phyloP scores from a whole-genome alignment of 1,284 basidiomycete species.

The Cutaneotrichosporon dermatis region DNA sequence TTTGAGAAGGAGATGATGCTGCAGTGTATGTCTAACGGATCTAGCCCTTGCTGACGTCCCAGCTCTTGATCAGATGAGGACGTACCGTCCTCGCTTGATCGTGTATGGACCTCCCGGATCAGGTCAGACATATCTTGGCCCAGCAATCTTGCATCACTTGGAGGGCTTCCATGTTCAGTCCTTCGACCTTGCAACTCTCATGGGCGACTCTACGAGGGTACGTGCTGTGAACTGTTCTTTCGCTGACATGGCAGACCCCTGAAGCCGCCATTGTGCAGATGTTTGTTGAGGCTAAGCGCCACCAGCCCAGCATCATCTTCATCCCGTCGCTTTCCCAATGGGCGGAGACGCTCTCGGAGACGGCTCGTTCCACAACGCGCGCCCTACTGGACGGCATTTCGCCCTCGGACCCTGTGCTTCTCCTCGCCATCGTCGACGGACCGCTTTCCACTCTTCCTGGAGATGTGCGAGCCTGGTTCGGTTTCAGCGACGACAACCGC shows the following conservation, averaged over 20 bases:
- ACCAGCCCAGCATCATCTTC: slow-evolving; percentile 93
- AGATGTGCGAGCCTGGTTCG: slow-evolving; percentile 92
- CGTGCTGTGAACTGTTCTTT: too few species aligned
- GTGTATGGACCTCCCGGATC: slow-evolving; percentile 78
- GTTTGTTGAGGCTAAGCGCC: slow-evolving; percentile 97
- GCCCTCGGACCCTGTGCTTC: slow-evolving; percentile 84
- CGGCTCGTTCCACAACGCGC: slow-evolving; percentile 75
- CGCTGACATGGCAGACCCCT: slow-evolving; percentile 58
- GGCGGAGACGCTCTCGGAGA: slow-evolving; percentile 79
- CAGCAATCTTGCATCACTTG: slow-evolving; percentile 84
- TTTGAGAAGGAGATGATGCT: slow-evolving; percentile 77
- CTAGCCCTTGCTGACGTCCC: slow-evolving; percentile 17
- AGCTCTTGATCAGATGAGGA: slow-evolving; percentile 87
- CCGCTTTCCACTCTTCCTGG: slow-evolving; percentile 64
- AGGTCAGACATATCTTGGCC: slow-evolving; percentile 86
- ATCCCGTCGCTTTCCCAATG: slow-evolving; percentile 85
- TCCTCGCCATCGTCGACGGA: slow-evolving; percentile 84
- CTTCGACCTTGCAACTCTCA: slow-evolving; percentile 80
- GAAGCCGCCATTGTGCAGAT: slow-evolving; percentile 93
- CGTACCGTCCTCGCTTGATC: slow-evolving; percentile 85
- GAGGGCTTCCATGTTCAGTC: slow-evolving; percentile 96
- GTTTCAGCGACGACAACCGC: slow-evolving; percentile 67
- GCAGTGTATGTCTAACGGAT: slow-evolving; percentile 59
- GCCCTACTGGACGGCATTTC: slow-evolving; percentile 86
- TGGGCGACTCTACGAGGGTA: slow-evolving; percentile 85